Evolutionary conservation across 2,329 filamentous ascomycete genomes (phyloP).

Genomic region (Apiospora arundinis): DNA sequence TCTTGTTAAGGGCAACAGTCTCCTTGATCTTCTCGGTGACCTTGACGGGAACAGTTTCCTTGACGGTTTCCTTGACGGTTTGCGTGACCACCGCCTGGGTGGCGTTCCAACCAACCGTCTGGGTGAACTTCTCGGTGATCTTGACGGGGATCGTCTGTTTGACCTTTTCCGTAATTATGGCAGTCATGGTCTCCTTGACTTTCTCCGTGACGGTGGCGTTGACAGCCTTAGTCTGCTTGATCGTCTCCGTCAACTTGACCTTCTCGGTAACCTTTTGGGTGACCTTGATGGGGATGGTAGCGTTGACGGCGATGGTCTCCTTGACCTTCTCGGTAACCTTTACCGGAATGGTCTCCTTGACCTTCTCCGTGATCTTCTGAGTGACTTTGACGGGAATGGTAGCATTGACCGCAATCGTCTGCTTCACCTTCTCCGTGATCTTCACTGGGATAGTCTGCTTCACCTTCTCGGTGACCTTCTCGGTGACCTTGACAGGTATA

Average conservation of each 20-base stretch:
- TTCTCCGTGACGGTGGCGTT: constrained; percentile 1
- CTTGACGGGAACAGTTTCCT: background rate
- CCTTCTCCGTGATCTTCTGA: background rate
- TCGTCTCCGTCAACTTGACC: background rate
- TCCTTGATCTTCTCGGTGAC: background rate
- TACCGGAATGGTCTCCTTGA: background rate
- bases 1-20: background rate
- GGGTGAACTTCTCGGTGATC: background rate
- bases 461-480: background rate
- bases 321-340: background rate
- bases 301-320: background rate
- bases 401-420: background rate
- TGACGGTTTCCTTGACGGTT: background rate
- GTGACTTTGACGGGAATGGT: constrained; percentile 1
- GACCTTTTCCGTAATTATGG: background rate
- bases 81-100: constrained; percentile 2
- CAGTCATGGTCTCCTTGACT: background rate
- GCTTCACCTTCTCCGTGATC: background rate
- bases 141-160: constrained; percentile 6
- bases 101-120: background rate
- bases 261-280: constrained; percentile 2
- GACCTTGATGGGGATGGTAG: background rate
- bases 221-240: background rate
- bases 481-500: background rate
- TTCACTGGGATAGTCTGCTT: background rate